Conservation (phyloP, 441 rosid species). For the Arabidopsis hybrid region DNA sequence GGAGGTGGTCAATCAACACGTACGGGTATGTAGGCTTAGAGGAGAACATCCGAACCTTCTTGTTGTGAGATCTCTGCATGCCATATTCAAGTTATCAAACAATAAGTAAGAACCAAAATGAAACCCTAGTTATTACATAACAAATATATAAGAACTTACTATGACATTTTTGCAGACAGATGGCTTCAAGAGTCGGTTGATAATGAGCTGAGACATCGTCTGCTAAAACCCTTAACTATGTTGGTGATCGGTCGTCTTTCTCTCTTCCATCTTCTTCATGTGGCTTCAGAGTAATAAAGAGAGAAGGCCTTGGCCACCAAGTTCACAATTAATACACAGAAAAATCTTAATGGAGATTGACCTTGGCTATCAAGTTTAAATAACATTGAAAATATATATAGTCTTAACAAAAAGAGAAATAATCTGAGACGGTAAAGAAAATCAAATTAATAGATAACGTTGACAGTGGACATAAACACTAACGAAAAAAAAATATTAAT, state of each 20-base stretch:
- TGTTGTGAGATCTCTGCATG: slow-evolving; percentile 13
- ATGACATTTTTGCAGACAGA: slow-evolving; percentile 13
- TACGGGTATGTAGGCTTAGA: slow-evolving; percentile 8
- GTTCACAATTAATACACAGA: too few relatives aligned
- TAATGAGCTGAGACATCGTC: slow-evolving; percentile 6
- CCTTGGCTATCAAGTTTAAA: too few relatives aligned
- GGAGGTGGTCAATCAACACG: slow-evolving; percentile 1
- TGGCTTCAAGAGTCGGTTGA: not conserved
- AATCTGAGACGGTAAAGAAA: too few relatives aligned
- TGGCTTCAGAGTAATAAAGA: not conserved
- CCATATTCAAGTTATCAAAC: not conserved
- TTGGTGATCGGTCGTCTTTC: not conserved
- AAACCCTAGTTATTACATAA: not conserved
- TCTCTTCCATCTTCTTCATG: too few relatives aligned
- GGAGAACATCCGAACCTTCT: not conserved
- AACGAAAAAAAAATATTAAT: too few relatives aligned
- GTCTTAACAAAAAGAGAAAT: too few relatives aligned
- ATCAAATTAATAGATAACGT: too few relatives aligned
- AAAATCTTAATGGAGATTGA: too few relatives aligned
- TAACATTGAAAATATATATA: too few relatives aligned
- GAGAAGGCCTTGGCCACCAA: slow-evolving; percentile 3
- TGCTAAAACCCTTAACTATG: not conserved
- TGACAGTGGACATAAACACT: too few relatives aligned
- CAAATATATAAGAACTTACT: not conserved
- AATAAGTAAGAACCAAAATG: not conserved